These are phyloP conservation scores for Corylus americana DNA, from an alignment of 306 rosid genomes.

Conservation along the genomic window DNA sequence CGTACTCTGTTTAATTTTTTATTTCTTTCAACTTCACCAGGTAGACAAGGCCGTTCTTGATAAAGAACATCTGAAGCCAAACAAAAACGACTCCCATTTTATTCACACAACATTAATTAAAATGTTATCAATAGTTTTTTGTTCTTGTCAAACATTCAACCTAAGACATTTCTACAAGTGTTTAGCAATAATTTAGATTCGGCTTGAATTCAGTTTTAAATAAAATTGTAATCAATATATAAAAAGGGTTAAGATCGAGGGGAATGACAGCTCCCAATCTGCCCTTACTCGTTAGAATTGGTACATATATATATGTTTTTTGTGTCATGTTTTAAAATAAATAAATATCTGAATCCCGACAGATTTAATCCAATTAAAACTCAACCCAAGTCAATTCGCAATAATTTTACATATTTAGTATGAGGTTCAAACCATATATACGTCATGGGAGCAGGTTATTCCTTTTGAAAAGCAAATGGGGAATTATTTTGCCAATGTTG, in stretches of 20 bases:
- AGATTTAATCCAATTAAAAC: no score
- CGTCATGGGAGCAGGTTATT: constrained; percentile 16
- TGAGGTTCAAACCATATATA: background rate
- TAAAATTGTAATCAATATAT: no score
- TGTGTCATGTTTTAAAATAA: no score
- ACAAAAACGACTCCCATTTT: background rate
- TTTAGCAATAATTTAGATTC: background rate
- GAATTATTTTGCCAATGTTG: constrained; percentile 28
- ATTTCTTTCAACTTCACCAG: background rate
- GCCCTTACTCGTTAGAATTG: no score
- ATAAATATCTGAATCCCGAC: no score
- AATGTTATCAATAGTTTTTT: background rate
- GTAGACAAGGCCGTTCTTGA: background rate
- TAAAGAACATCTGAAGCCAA: background rate
- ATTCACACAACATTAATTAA: background rate
- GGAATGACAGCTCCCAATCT: no score
- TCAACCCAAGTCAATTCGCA: no score
- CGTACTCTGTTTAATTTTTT: background rate
- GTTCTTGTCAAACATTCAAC: background rate
- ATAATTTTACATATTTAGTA: background rate
- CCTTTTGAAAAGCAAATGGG: constrained; percentile 20
- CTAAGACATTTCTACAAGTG: background rate
- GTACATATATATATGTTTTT: no score
- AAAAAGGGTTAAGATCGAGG: no score
- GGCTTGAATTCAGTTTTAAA: no score